Evolutionary conservation across 2,329 filamentous ascomycete genomes (phyloP).

Genomic region (Paecilomyces niveus): DNA sequence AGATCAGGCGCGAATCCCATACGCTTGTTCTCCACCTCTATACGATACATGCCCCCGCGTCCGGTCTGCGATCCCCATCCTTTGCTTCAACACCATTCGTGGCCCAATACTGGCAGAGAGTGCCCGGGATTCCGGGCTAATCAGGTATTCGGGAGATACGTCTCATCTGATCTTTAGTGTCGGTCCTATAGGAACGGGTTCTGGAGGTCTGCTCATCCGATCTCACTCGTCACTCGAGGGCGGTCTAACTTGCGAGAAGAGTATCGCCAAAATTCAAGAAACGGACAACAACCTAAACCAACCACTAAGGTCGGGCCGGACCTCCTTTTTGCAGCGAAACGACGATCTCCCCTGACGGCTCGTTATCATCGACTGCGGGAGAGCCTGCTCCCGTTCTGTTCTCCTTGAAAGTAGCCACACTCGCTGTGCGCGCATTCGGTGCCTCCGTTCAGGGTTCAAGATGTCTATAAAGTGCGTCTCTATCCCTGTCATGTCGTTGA

Average conservation of each 20-base stretch:
- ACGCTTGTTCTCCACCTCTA: background rate
- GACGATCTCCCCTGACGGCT: background rate
- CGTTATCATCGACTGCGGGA: background rate
- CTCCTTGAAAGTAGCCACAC: background rate
- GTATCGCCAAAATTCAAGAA: background rate
- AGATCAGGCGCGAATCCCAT: background rate
- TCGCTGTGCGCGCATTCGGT: background rate
- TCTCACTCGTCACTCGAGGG: background rate
- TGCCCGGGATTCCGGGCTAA: background rate
- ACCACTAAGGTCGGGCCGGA: background rate
- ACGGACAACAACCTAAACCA: background rate
- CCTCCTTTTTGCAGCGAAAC: background rate
- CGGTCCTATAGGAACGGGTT: background rate
- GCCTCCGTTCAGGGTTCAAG: slow-evolving; percentile 10
- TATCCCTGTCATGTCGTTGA: slow-evolving; percentile 4
- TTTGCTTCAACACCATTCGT: background rate
- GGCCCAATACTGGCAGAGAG: background rate
- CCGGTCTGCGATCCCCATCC: background rate
- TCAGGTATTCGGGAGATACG: background rate
- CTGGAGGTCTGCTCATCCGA: background rate
- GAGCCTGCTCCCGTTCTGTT: background rate
- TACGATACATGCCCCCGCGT: background rate
- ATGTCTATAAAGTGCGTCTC: slow-evolving; percentile 37
- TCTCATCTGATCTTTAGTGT: background rate
- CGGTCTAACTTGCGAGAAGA: background rate